Percentiles rank a stretch among this genome's conserved stretches.
phyloP scores from a whole-genome alignment of 306 rosid species.

The Cajanus cajan region DNA sequence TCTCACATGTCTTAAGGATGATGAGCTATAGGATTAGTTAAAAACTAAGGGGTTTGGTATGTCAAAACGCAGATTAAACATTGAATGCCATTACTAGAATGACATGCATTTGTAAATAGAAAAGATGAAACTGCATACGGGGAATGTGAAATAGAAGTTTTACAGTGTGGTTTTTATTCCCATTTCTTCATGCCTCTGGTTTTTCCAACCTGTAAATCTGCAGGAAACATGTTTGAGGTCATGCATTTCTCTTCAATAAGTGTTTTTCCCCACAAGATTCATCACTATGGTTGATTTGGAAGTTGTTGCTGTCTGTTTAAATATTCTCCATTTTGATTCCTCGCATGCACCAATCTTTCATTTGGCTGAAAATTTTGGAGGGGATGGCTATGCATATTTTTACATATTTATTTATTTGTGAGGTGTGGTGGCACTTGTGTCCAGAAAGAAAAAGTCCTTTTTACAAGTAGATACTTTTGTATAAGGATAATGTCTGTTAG shows the following conservation, averaged over 20 bases:
- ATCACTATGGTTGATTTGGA: neutral
- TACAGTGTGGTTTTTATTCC: neutral
- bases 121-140: neutral
- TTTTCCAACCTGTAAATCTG: neutral
- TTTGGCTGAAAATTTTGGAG: neutral
- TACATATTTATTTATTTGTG: neutral
- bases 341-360: neutral
- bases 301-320: neutral
- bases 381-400: neutral
- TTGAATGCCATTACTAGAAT: slow-evolving; percentile 17
- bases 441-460: neutral
- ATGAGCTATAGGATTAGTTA: slow-evolving; percentile 2
- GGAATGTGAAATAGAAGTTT: slow-evolving; percentile 13
- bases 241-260: slow-evolving; percentile 6
- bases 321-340: slow-evolving; percentile 16
- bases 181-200: slow-evolving; percentile 15
- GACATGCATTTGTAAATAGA: neutral
- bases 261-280: neutral
- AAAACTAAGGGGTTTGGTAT: neutral
- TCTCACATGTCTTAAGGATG: slow-evolving; percentile 13
- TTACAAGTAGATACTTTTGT: neutral
- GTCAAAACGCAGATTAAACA: neutral
- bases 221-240: neutral
- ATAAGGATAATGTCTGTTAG: slow-evolving; percentile 4
- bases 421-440: neutral